Evolutionary conservation across 2,329 filamentous ascomycete genomes (phyloP).

Genomic region (Trichophyton verrucosum): DNA sequence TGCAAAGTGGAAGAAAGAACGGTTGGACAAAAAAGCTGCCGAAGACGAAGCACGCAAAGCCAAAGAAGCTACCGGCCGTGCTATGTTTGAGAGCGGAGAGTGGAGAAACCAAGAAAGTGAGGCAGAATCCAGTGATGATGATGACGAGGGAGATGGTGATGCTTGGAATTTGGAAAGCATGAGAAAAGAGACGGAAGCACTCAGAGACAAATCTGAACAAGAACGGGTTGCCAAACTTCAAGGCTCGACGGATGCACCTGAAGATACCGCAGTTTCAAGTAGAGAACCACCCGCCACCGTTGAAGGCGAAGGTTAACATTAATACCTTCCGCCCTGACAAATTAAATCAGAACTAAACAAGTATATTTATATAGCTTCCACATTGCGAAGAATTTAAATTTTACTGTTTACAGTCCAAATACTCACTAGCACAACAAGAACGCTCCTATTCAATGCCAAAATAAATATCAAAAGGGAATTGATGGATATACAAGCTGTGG

Average conservation of each 20-base stretch:
- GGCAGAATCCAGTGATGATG: conserved; percentile 48
- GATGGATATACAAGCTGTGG: no score
- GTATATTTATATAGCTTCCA: no score
- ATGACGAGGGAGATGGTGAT: conserved; percentile 40
- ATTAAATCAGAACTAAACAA: no score
- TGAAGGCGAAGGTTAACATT: not conserved
- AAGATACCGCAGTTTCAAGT: not conserved
- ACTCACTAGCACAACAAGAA: no score
- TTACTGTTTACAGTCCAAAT: no score
- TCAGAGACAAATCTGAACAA: conserved; percentile 64
- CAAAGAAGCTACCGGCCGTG: conserved; percentile 90
- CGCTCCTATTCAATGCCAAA: no score
- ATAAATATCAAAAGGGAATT: no score
- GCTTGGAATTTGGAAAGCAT: conserved; percentile 60
- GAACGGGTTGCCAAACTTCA: conserved; percentile 43
- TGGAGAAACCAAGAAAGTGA: conserved; percentile 60
- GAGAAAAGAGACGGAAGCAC: conserved; percentile 68
- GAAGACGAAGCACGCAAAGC: conserved; percentile 81
- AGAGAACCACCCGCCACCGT: not conserved
- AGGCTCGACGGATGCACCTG: conserved; percentile 13
- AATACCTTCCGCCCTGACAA: not conserved
- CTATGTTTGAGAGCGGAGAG: conserved; percentile 91
- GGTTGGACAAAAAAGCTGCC: conserved; percentile 87
- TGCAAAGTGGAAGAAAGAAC: conserved; percentile 93
- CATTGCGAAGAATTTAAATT: no score